Percentiles rank a stretch among this genome's conserved stretches.
Evolutionary conservation across 139 green algal species (phyloP).

Genomic region (Gonium pectorale): DNA sequence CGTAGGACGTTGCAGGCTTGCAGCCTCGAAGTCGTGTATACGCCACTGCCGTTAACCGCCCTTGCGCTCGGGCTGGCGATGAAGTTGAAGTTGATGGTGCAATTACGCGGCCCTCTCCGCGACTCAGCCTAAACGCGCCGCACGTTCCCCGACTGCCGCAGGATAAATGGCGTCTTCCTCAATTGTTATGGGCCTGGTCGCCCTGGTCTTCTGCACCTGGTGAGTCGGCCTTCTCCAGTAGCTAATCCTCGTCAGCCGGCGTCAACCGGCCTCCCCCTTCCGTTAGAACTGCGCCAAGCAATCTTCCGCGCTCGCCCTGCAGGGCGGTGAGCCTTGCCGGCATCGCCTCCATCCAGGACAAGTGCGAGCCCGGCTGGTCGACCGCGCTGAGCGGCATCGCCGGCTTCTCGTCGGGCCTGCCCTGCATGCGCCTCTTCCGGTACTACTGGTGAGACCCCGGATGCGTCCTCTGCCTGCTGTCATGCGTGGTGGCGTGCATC

Average conservation of each 20-base stretch:
- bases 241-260: neutral
- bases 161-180: slow-evolving; percentile 11
- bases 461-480: no score
- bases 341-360: slow-evolving; percentile 14
- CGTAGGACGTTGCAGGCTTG: no score
- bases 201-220: slow-evolving; percentile 40
- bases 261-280: no score
- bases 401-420: slow-evolving; percentile 18
- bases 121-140: no score
- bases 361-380: neutral
- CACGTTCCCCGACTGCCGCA: no score
- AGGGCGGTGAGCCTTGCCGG: slow-evolving; percentile 32
- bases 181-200: slow-evolving; percentile 23
- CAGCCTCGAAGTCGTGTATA: no score
- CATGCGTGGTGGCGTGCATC: no score
- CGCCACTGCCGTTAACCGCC: no score
- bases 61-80: no score
- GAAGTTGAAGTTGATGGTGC: no score
- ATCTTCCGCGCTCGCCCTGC: neutral
- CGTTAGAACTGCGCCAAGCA: neutral
- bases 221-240: neutral
- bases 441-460: slow-evolving; percentile 37
- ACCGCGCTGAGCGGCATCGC: neutral
- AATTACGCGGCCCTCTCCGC: no score
- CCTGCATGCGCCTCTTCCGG: slow-evolving; percentile 11